These are phyloP conservation scores for Catharanthus roseus DNA, from an alignment of 257 asterid genomes.

Conservation along the genomic window DNA sequence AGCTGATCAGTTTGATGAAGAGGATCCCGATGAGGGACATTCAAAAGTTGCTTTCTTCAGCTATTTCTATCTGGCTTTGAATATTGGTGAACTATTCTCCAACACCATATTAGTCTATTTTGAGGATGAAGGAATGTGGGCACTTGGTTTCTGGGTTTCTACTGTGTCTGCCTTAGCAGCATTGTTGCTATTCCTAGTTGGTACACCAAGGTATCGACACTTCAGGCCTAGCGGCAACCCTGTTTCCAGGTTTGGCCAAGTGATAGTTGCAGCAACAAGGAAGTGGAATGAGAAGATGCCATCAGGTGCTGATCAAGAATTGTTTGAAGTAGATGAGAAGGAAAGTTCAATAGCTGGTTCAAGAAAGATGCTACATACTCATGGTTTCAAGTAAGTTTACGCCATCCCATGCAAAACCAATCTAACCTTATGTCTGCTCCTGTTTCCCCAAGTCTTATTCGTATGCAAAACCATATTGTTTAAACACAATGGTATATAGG, in stretches of 20 bases:
- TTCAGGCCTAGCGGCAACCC: constrained; percentile 85
- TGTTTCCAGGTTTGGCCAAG: constrained; percentile 67
- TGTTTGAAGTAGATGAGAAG: constrained; percentile 33
- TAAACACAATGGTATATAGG: background rate
- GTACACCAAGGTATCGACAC: constrained; percentile 65
- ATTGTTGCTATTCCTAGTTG: constrained; percentile 59
- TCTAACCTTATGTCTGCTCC: background rate
- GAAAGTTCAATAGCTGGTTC: constrained; percentile 25
- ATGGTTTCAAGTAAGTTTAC: constrained; percentile 74
- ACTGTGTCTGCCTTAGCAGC: constrained; percentile 72
- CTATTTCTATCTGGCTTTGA: constrained; percentile 77
- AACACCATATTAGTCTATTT: constrained; percentile 73
- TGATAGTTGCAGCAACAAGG: constrained; percentile 62
- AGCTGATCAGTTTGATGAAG: constrained; percentile 87
- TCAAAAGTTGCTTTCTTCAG: constrained; percentile 86
- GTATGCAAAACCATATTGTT: background rate
- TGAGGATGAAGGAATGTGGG: constrained; percentile 89
- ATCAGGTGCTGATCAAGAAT: constrained; percentile 26
- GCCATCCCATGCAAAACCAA: background rate
- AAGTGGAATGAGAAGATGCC: constrained; percentile 37
- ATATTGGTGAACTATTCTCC: constrained; percentile 89
- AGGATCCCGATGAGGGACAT: constrained; percentile 49
- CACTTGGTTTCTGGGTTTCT: constrained; percentile 86
- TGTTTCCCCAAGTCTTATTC: background rate
- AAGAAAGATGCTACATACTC: constrained; percentile 74